Conservation (phyloP, 2,329 filamentous ascomycete genomes). For the Pleurostoma richardsiae region DNA sequence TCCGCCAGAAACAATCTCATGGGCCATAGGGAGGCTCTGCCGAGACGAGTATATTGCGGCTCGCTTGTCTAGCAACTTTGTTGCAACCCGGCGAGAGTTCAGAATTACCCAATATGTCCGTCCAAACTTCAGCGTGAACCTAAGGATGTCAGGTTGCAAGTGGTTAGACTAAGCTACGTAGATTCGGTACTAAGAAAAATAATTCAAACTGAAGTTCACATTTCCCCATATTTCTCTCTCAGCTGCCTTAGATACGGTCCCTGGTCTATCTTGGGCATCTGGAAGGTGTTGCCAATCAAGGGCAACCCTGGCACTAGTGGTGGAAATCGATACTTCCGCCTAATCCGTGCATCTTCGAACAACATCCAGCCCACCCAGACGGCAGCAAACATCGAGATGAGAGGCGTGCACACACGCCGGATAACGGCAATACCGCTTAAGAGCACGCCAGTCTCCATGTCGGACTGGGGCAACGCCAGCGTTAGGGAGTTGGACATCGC, state of each 20-base stretch:
- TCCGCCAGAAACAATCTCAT: constrained; percentile 18
- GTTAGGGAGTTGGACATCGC: no score
- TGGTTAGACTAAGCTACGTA: no score
- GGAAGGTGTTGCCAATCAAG: neutral
- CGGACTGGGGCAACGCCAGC: no score
- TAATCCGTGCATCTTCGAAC: no score
- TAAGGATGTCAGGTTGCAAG: no score
- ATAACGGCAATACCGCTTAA: no score
- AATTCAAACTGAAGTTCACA: neutral
- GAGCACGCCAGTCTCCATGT: no score
- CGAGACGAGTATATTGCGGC: constrained; percentile 15
- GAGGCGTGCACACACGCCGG: no score
- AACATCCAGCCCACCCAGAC: no score
- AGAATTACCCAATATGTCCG: constrained; percentile 35
- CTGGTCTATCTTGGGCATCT: neutral
- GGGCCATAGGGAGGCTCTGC: constrained; percentile 12
- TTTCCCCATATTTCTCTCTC: neutral
- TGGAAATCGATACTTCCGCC: neutral
- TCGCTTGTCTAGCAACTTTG: constrained; percentile 31
- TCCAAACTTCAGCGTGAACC: constrained; percentile 13
- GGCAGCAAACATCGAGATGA: no score
- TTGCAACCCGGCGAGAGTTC: constrained; percentile 31
- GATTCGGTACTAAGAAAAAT: neutral
- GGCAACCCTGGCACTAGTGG: neutral
- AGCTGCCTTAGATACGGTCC: neutral